phyloP scores from a whole-genome alignment of 345 rosid genomes.

The Turnera subulata region DNA sequence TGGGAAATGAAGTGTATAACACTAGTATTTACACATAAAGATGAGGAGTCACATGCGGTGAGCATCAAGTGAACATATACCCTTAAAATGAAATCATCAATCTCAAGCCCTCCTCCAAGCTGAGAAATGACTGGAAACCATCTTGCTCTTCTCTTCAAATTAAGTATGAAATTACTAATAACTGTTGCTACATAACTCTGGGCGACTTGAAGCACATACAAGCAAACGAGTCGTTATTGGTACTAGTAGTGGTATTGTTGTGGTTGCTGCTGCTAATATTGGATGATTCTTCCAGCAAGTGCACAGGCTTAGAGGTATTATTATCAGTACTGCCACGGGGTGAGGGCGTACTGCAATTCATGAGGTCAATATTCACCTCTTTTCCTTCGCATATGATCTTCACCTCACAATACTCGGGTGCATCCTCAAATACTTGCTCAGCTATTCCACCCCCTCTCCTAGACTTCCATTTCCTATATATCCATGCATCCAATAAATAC shows the following conservation, averaged over 20 bases:
- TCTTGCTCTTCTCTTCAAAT: too few relatives aligned
- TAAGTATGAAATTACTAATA: too few relatives aligned
- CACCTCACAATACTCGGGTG: slow-evolving; percentile 47
- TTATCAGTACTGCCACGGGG: too few relatives aligned
- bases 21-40: too few relatives aligned
- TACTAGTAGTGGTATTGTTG: not conserved
- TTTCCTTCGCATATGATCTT: slow-evolving; percentile 63
- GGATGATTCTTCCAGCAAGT: too few relatives aligned
- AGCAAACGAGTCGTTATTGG: slow-evolving; percentile 2
- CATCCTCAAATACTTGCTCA: slow-evolving; percentile 43
- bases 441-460: slow-evolving; percentile 48
- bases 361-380: slow-evolving; percentile 21
- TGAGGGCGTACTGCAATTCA: not conserved
- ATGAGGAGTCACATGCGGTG: too few relatives aligned
- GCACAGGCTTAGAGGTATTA: too few relatives aligned
- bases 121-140: too few relatives aligned
- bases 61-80: too few relatives aligned
- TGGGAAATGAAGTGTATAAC: too few relatives aligned
- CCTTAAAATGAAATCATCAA: too few relatives aligned
- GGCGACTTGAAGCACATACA: slow-evolving; percentile 20
- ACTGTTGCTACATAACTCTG: not conserved
- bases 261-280: not conserved
- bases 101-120: too few relatives aligned
- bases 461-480: slow-evolving; percentile 44
- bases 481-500: not conserved